These are phyloP conservation scores for Avena atlantica DNA, from an alignment of 176 grass and related monocot genomes.

Conservation along the genomic window DNA sequence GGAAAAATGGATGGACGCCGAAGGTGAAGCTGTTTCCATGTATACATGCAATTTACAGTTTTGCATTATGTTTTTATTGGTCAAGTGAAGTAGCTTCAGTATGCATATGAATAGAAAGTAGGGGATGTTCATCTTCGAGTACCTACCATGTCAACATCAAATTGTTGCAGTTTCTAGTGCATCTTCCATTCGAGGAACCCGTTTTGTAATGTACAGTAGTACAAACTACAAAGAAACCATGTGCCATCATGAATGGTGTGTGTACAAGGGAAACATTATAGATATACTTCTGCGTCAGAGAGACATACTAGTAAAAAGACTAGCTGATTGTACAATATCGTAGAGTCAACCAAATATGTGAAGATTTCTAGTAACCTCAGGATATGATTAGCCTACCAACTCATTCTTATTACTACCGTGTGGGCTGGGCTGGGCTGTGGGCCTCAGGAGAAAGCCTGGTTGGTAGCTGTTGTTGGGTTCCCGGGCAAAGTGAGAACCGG, in stretches of 20 bases:
- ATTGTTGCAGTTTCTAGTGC: neutral
- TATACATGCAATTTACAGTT: neutral
- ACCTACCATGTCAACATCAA: neutral
- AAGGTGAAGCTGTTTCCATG: neutral
- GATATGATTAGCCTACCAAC: conserved; percentile 32
- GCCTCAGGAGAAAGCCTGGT: neutral
- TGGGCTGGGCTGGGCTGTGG: neutral
- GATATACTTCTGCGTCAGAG: too few species aligned
- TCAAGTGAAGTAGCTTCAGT: conserved; percentile 31
- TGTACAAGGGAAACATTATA: neutral
- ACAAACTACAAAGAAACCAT: conserved; percentile 10
- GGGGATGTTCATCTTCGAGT: neutral
- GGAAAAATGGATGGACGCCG: too few species aligned
- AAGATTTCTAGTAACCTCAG: conserved; percentile 16
- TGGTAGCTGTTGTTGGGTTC: neutral
- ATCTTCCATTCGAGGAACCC: neutral
- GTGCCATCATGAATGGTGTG: conserved; percentile 11
- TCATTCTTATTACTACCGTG: conserved; percentile 7
- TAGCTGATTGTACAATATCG: too few species aligned
- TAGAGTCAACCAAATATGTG: too few species aligned
- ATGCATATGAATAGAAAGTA: neutral
- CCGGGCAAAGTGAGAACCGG: neutral
- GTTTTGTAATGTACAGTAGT: neutral
- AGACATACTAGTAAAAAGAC: too few species aligned
- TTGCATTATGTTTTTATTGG: conserved; percentile 15